Evolutionary conservation across 176 grass and related monocot genomes (phyloP).

Genomic region (Themeda triandra): DNA sequence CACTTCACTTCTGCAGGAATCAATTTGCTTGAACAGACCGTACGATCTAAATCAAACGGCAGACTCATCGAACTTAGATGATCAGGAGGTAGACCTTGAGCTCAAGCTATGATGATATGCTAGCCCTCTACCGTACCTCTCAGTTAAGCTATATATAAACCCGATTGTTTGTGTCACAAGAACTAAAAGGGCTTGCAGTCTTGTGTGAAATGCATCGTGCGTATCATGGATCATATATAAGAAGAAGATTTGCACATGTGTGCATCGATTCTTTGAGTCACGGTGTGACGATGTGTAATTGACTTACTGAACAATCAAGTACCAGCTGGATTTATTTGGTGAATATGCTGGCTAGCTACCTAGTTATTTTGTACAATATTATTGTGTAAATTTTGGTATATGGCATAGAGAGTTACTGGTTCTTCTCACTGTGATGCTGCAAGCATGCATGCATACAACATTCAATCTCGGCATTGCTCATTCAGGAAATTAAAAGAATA

Average conservation of each 20-base stretch:
- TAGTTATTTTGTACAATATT: slow-evolving; percentile 24
- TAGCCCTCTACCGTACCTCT: background rate
- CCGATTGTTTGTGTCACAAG: background rate
- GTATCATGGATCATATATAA: background rate
- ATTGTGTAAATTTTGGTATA: background rate
- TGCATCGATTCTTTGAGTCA: background rate
- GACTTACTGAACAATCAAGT: background rate
- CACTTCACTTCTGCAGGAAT: slow-evolving; percentile 7
- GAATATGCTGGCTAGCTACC: slow-evolving; percentile 3
- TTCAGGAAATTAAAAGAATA: background rate
- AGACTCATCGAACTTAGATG: slow-evolving; percentile 22
- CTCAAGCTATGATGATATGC: slow-evolving; percentile 41
- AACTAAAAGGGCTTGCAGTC: slow-evolving; percentile 16
- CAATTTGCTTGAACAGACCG: slow-evolving; percentile 14
- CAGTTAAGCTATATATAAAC: background rate
- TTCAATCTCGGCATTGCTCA: background rate
- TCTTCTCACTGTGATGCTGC: background rate
- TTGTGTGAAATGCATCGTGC: slow-evolving; percentile 13
- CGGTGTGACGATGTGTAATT: background rate
- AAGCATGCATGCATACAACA: background rate
- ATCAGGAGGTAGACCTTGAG: slow-evolving; percentile 51
- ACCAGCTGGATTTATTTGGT: slow-evolving; percentile 8
- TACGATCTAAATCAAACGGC: slow-evolving; percentile 17
- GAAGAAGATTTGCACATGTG: background rate
- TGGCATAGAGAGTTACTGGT: background rate